A percentile compares a stretch with the other conserved stretches of the same genome.
These are phyloP conservation scores for Thielaviopsis punctulata DNA, from an alignment of 2,329 filamentous ascomycete genomes.

Conservation along the genomic window DNA sequence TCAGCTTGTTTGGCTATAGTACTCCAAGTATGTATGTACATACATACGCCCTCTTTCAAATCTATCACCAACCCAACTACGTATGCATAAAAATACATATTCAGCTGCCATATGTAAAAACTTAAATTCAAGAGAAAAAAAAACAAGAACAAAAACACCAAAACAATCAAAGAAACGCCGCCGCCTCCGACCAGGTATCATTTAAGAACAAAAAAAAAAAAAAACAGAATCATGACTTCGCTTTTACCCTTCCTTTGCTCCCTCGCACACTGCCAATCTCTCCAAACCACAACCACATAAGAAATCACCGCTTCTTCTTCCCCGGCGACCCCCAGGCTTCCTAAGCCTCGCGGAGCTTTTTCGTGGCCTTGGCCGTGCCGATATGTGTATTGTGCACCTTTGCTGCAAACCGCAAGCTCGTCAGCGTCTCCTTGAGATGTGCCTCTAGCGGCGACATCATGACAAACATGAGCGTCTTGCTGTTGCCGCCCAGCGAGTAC, in stretches of 20 bases:
- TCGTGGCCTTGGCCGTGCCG: conserved; percentile 65
- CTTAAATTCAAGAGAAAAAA: background rate
- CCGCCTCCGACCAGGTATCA: conserved; percentile 11
- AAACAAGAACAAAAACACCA: background rate
- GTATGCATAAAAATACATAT: no score
- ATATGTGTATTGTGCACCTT: conserved; percentile 91
- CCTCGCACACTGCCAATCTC: background rate
- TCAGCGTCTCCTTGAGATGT: conserved; percentile 82
- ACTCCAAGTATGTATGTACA: no score
- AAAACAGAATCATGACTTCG: conserved; percentile 10
- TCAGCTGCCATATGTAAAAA: background rate
- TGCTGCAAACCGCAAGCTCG: conserved; percentile 86
- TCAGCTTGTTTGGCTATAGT: no score
- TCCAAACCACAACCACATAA: background rate
- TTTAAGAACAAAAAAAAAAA: background rate
- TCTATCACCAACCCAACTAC: no score
- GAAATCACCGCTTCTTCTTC: background rate
- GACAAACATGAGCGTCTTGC: conserved; percentile 97
- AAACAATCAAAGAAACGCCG: conserved; percentile 2
- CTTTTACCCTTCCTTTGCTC: conserved; percentile 4
- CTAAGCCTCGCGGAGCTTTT: conserved; percentile 28
- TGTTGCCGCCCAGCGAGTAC: conserved; percentile 87
- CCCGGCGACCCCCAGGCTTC: background rate
- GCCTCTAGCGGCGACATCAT: conserved; percentile 89
- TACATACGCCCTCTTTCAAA: no score